phyloP scores from a whole-genome alignment of 1,284 basidiomycete genomes.

The Fistulinella cinereoalba region DNA sequence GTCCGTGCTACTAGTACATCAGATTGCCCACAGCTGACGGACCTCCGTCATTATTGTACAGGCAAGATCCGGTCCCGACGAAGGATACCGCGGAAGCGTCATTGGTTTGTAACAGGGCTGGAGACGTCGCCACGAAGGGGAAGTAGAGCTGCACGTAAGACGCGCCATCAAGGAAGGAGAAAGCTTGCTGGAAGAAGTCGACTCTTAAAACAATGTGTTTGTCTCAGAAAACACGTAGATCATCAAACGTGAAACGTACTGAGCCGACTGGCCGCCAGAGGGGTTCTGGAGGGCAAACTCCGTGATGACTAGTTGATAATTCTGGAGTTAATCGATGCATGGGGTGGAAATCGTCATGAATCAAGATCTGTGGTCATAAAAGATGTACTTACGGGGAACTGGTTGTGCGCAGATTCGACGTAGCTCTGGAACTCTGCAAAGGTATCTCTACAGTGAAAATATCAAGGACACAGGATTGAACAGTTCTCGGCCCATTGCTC shows the following conservation, averaged over 20 bases:
- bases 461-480: not conserved
- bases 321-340: conserved; percentile 1
- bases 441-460: conserved; percentile 10
- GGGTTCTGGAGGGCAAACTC: conserved; percentile 36
- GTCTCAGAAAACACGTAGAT: not conserved
- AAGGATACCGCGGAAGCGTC: conserved; percentile 7
- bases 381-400: conserved; percentile 29
- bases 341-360: not conserved
- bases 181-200: conserved; percentile 33
- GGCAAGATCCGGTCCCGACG: conserved; percentile 29
- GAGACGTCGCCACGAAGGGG: conserved; percentile 35
- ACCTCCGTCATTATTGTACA: conserved; percentile 26
- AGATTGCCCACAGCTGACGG: conserved; percentile 24
- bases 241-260: conserved; percentile 33
- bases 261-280: conserved; percentile 32
- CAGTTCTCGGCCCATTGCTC: not conserved
- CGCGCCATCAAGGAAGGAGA: conserved; percentile 31
- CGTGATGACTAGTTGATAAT: conserved; percentile 23
- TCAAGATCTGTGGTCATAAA: conserved; percentile 4
- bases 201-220: conserved; percentile 3
- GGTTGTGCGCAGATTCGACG: conserved; percentile 25
- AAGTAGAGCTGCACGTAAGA: conserved; percentile 35
- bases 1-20: conserved; percentile 15
- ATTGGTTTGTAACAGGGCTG: conserved; percentile 20
- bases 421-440: conserved; percentile 31